phyloP scores from a whole-genome alignment of 2,329 filamentous ascomycete genomes.

The Emmonsiellopsis sp. region DNA sequence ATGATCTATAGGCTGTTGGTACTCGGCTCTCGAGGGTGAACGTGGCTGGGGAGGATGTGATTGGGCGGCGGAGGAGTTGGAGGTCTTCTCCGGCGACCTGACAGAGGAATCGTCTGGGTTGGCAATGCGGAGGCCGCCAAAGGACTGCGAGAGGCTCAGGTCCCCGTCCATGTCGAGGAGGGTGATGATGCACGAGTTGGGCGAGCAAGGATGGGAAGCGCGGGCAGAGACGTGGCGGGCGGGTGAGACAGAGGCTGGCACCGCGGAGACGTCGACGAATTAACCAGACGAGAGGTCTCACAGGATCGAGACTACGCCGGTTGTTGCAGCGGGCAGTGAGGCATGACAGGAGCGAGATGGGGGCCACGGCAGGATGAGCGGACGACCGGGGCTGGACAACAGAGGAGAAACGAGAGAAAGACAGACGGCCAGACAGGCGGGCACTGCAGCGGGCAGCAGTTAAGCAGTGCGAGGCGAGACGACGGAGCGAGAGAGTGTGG shows the following conservation, averaged over 20 bases:
- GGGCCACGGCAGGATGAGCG: neutral
- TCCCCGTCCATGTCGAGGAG: constrained; percentile 69
- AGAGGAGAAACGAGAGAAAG: neutral
- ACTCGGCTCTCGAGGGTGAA: neutral
- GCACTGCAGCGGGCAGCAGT: neutral
- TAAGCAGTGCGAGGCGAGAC: neutral
- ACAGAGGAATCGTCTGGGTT: constrained; percentile 73
- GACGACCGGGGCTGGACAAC: neutral
- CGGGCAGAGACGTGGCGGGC: neutral
- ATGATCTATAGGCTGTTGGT: neutral
- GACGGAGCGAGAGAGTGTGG: neutral
- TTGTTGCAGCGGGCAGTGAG: constrained; percentile 3
- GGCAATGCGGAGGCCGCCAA: constrained; percentile 91
- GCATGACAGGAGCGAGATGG: constrained; percentile 7
- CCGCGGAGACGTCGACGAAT: neutral
- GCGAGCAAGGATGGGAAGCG: neutral
- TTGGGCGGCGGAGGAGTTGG: neutral
- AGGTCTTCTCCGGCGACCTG: constrained; percentile 25
- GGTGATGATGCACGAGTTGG: neutral
- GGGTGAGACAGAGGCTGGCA: neutral
- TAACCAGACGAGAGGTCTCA: constrained; percentile 10
- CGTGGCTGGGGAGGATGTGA: constrained; percentile 4
- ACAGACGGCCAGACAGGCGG: neutral
- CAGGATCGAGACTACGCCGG: constrained; percentile 10
- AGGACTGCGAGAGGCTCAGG: constrained; percentile 80